Evolutionary conservation across 768 basidiomycete genomes (phyloP), one percentile per base, ranked within the genome.

Genomic region (Hericium erinaceus): DNA sequence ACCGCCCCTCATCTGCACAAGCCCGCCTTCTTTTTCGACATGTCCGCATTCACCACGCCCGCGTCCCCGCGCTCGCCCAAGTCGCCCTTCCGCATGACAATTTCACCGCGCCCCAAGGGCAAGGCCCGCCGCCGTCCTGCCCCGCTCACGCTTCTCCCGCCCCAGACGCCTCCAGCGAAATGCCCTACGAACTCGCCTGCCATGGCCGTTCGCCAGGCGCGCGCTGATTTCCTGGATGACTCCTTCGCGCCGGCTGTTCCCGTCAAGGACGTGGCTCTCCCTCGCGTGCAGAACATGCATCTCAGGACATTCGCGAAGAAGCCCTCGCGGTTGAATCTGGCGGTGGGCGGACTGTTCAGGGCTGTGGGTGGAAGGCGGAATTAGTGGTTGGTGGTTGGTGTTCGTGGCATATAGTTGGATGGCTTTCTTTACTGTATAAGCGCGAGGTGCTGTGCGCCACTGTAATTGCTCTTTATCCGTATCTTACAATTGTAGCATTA

Each of bases 81-180:
- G 20, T 50, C 26, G 20, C 20, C 26, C 22, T 41, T 18, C 24
- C 26, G 16, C 33, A 33, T 33, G 33, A 33, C 33, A 4, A 6
- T 6, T 6, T 4, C 33, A 33, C 33, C 33, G 33, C 8, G 33
- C 33, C 52, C 28, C 13, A 39, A 10, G 52, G 39, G n/a, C 3
- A 15, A n/a, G 18, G 38, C 20, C 20, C 28, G 39, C 28, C 40
- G 54, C 39, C 54, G 54, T 38, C 54, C 54, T 4, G 54, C 54
- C n/a, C 54, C 54, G 38, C 54, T 55, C 18, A 55, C 40, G 39
- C 54, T 55, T 12, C 39, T 26, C 22, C 40, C 54, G 39, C 54
- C 39, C 9, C 20, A 22, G 40, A 28, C 54, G 54, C 41, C 44
- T 8, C 38, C 15, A 5, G 16, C 40, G 4, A 20, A 22, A 22